A percentile compares a stretch with the other conserved stretches of the same genome.
Evolutionary conservation across 352 stramenopile species (phyloP).

Genomic region (Halophytophthora polymorphica): DNA sequence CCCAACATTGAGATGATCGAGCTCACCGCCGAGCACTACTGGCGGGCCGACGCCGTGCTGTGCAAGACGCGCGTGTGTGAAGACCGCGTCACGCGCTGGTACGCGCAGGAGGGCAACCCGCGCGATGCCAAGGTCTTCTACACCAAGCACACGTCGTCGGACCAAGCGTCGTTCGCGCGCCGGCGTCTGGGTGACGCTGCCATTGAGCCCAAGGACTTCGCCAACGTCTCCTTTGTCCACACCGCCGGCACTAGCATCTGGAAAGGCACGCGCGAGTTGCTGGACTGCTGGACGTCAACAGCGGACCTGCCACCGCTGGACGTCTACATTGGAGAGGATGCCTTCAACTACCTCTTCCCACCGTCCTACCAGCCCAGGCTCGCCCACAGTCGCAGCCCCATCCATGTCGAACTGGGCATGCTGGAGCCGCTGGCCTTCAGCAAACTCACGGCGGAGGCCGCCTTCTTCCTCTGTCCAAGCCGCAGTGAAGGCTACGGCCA

Average conservation of each 20-base stretch:
- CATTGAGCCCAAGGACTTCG: slow-evolving; percentile 22
- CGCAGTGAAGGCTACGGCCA: slow-evolving; percentile 51
- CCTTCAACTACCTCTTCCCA: slow-evolving; percentile 19
- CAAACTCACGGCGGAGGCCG: slow-evolving; percentile 25
- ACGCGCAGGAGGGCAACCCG: slow-evolving; percentile 41
- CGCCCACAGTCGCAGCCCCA: slow-evolving; percentile 12
- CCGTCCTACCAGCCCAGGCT: slow-evolving; percentile 7
- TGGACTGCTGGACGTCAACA: slow-evolving; percentile 37
- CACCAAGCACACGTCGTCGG: slow-evolving; percentile 39
- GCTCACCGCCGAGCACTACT: slow-evolving; percentile 22
- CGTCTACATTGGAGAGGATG: slow-evolving; percentile 26
- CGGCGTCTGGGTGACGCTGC: not conserved
- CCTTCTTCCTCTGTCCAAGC: slow-evolving; percentile 47
- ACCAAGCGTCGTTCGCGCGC: slow-evolving; percentile 24
- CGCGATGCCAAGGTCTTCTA: slow-evolving; percentile 35
- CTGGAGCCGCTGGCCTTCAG: slow-evolving; percentile 25
- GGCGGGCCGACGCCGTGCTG: slow-evolving; percentile 28
- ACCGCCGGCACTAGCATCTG: slow-evolving; percentile 23
- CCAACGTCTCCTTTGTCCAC: slow-evolving; percentile 23
- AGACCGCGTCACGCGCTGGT: slow-evolving; percentile 33
- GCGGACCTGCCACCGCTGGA: slow-evolving; percentile 31
- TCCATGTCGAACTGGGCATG: slow-evolving; percentile 2
- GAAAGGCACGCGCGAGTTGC: slow-evolving; percentile 35
- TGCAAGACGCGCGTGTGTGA: slow-evolving; percentile 34
- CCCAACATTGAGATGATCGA: slow-evolving; percentile 44